phyloP scores from a whole-genome alignment of 2,329 filamentous ascomycete genomes.

The Sporothrix protearum region DNA sequence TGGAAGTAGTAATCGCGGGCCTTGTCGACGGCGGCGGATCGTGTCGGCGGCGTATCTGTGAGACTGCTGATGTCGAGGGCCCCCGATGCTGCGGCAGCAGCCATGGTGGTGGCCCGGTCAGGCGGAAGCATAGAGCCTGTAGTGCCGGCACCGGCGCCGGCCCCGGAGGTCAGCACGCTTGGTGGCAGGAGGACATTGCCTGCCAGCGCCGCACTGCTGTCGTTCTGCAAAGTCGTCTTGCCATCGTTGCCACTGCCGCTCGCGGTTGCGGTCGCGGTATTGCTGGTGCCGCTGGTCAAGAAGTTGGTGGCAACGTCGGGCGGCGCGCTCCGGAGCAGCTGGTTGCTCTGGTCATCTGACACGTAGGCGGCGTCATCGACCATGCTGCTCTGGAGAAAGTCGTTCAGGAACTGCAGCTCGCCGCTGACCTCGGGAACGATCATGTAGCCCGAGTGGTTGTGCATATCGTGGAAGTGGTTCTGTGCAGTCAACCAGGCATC shows the following conservation, averaged over 20 bases:
- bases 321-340: conserved; percentile 42
- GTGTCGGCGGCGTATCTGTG: neutral
- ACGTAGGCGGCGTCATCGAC: conserved; percentile 76
- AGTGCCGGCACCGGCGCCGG: conserved; percentile 43
- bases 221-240: conserved; percentile 17
- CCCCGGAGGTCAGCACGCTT: conserved; percentile 32
- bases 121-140: conserved; percentile 60
- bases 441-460: conserved; percentile 91
- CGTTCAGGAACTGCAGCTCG: conserved; percentile 94
- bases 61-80: conserved; percentile 12
- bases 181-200: conserved; percentile 35
- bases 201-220: conserved; percentile 25
- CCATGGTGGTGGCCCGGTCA: conserved; percentile 29
- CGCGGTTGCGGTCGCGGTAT: conserved; percentile 40
- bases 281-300: conserved; percentile 39
- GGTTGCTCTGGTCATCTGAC: conserved; percentile 58
- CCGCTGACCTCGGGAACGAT: conserved; percentile 88
- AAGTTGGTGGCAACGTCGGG: conserved; percentile 50
- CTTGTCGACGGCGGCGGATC: conserved; percentile 55
- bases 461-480: conserved; percentile 90
- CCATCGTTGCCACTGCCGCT: conserved; percentile 35
- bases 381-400: conserved; percentile 89
- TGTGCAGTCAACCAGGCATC: conserved; percentile 78
- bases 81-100: neutral
- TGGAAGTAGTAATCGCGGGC: conserved; percentile 93